Base-by-base conservation (phyloP, 129 eudicot genomes). In the Gnaphalium uliginosum region DNA sequence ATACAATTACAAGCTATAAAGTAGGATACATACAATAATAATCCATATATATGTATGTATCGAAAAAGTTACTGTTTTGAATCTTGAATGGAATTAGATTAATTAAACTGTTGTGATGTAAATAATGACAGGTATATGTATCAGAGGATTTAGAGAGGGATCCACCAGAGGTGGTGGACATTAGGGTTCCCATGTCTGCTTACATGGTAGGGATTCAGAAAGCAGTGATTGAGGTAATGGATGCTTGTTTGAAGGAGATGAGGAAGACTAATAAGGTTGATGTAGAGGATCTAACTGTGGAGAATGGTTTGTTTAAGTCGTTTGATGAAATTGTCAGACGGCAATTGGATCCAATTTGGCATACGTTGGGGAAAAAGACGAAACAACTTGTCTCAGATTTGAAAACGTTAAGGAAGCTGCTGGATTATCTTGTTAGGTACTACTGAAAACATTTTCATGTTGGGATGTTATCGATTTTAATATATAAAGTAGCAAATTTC, bases 191-290 rank as follows among this genome's bases (percentile, higher is more conserved):
- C 14, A 91, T 95, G 99, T 84, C 90, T 30, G 66, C 80, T 0
- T 74, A 86, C 71, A 91, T 95, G 99, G 41, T 81, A 58, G 92
- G 88, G 80, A 95, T 95, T 71, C 99, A 95, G 89, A 94, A 86
- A 81, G 97, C 97, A 5, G 92, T 95, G 68, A 85, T 94, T 50
- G 99, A 95, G 84, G 97, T 91, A 2, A 89, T 95, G 96, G 97
- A 91, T 83, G 97, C 96, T 37, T 95, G 99, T 79, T 83, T 95
- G 83, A 95, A 91, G 86, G 99, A 95, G 86, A 91, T 95, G 97
- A 81, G 94, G 92, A 95, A 89, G 85, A 95, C 96, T 35, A 91
- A 91, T 72, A 95, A 91, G 89, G 99, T 95, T 74, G 99, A 95
- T 54, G 92, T 91, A 68, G 99, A 91, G 75, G 99, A 95, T 79